A percentile compares a stretch with the other conserved stretches of the same genome.
These are phyloP conservation scores for Choanephora cucurbitarum DNA, from an alignment of 371 early-diverging fungal genomes.

Conservation along the genomic window DNA sequence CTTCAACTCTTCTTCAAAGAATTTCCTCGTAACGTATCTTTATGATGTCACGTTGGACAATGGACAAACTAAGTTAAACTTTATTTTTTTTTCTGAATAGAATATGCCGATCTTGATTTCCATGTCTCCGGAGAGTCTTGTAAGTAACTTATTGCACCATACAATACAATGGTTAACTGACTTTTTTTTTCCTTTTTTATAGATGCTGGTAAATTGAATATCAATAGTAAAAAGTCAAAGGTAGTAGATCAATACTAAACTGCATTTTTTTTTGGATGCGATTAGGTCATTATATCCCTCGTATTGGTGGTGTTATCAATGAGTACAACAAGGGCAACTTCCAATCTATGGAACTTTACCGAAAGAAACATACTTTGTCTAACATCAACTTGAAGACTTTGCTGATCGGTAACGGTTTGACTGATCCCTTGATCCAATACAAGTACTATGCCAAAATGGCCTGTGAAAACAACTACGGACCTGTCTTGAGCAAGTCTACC, in stretches of 20 bases:
- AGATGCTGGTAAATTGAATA: too few species aligned
- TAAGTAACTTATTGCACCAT: slow-evolving; percentile 21
- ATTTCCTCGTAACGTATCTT: slow-evolving; percentile 39
- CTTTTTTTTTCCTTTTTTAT: too few species aligned
- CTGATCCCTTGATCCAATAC: slow-evolving; percentile 89
- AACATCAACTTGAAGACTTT: slow-evolving; percentile 76
- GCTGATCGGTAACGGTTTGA: slow-evolving; percentile 91
- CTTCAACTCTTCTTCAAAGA: slow-evolving; percentile 66
- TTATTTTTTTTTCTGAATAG: slow-evolving; percentile 7
- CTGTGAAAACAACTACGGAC: slow-evolving; percentile 74
- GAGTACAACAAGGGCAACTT: slow-evolving; percentile 61
- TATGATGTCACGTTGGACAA: not conserved
- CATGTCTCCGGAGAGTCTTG: slow-evolving; percentile 59
- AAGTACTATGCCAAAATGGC: slow-evolving; percentile 90
- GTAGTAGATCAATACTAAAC: too few species aligned
- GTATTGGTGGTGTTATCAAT: slow-evolving; percentile 71
- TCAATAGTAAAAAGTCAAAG: too few species aligned
- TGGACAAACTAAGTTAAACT: not conserved
- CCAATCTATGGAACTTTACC: slow-evolving; percentile 33
- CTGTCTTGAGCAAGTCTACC: slow-evolving; percentile 64
- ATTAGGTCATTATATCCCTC: slow-evolving; percentile 79
- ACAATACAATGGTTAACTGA: too few species aligned
- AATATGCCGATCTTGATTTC: slow-evolving; percentile 62
- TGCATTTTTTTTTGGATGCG: not conserved
- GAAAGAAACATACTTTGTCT: slow-evolving; percentile 45